Percentiles rank a stretch among this genome's conserved stretches.
Evolutionary conservation across 352 stramenopile genomes (phyloP).

Genomic region (Sclerospora graminicola): DNA sequence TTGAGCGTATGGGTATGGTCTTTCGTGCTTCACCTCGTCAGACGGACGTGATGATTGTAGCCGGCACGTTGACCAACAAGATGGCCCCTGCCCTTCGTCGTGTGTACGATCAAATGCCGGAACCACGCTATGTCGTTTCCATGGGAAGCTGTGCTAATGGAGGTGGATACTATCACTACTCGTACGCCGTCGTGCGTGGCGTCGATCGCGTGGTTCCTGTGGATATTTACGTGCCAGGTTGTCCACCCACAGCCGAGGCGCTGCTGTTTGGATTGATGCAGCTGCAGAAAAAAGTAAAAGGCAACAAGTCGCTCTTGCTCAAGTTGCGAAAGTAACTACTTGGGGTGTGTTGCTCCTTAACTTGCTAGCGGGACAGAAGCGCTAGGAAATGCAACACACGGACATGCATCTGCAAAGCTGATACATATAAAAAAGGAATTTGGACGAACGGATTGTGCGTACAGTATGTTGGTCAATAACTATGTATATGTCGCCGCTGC

Average conservation of each 20-base stretch:
- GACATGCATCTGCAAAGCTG: too few species aligned
- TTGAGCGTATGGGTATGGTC: slow-evolving; percentile 98
- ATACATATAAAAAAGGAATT: too few species aligned
- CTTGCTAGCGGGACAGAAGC: too few species aligned
- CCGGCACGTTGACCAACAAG: slow-evolving; percentile 99
- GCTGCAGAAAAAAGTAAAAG: slow-evolving; percentile 99
- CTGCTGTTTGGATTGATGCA: slow-evolving; percentile 97
- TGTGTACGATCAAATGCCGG: slow-evolving; percentile 99
- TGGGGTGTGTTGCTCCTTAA: too few species aligned
- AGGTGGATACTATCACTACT: slow-evolving; percentile 92
- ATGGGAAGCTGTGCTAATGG: slow-evolving; percentile 99
- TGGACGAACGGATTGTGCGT: too few species aligned
- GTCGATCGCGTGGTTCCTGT: slow-evolving; percentile 97
- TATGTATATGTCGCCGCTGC: too few species aligned
- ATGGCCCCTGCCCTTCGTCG: slow-evolving; percentile 96
- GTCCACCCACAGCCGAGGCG: slow-evolving; percentile 96
- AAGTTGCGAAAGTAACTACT: slow-evolving; percentile 94
- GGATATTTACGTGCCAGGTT: slow-evolving; percentile 99
- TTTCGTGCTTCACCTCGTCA: slow-evolving; percentile 93
- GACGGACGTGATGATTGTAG: slow-evolving; percentile 99
- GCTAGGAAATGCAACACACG: too few species aligned
- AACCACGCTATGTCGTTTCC: slow-evolving; percentile 96
- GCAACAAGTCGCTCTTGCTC: slow-evolving; percentile 93
- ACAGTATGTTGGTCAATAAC: too few species aligned
- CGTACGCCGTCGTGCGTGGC: slow-evolving; percentile 95